phyloP scores from a whole-genome alignment of 2,329 filamentous ascomycete species.

The Sporothrix variecibatus region DNA sequence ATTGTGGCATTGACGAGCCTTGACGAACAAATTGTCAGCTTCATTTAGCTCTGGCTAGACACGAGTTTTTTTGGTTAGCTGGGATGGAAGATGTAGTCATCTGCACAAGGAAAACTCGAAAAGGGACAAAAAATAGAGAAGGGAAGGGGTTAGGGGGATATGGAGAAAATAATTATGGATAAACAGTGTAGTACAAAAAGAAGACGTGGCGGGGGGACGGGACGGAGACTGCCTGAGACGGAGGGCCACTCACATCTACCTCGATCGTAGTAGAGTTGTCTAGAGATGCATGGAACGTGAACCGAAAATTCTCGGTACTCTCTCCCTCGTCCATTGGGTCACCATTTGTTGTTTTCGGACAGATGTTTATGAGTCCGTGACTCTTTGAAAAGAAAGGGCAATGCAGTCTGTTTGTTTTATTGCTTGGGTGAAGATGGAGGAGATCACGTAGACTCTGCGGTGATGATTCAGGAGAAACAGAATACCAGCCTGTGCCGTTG shows the following conservation, averaged over 20 bases:
- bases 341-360: not conserved
- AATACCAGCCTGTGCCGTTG: no score
- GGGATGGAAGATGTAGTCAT: no score
- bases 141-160: no score
- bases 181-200: no score
- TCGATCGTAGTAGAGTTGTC: not conserved
- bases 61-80: not conserved
- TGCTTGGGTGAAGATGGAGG: not conserved
- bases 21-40: not conserved
- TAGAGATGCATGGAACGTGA: constrained; percentile 34
- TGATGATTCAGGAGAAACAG: no score
- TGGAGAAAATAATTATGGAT: no score
- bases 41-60: not conserved
- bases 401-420: not conserved
- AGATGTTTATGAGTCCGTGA: not conserved
- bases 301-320: constrained; percentile 28
- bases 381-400: not conserved
- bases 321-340: not conserved
- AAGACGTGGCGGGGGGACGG: no score
- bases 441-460: no score
- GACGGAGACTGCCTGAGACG: not conserved
- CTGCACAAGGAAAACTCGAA: no score
- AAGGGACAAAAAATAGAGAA: no score
- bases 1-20: not conserved
- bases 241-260: not conserved